A percentile compares a stretch with the other conserved stretches of the same genome.
These are phyloP conservation scores for Metschnikowia drakensbergensis DNA, from an alignment of 805 yeast species.

Conservation along the genomic window DNA sequence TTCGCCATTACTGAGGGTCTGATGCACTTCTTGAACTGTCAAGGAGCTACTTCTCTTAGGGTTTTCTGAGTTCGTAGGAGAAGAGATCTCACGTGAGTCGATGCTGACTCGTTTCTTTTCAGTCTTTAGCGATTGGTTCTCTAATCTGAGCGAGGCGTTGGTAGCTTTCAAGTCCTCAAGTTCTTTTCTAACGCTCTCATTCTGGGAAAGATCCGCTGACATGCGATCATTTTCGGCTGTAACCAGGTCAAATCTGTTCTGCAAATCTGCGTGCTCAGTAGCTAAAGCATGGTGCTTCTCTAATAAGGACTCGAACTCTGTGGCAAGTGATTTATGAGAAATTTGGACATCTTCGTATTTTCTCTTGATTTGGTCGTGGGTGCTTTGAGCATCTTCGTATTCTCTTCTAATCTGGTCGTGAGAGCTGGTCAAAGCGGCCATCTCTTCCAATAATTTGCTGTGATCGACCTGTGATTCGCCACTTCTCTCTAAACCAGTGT, in stretches of 20 bases:
- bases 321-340: slow-evolving; percentile 8
- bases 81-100: slow-evolving; percentile 1
- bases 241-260: slow-evolving; percentile 5
- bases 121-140: slow-evolving; percentile 35
- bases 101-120: not conserved
- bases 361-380: slow-evolving; percentile 18
- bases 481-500: not conserved
- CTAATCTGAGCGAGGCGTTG: slow-evolving; percentile 34
- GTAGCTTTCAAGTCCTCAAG: slow-evolving; percentile 27
- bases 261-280: slow-evolving; percentile 5
- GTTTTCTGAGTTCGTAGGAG: not conserved
- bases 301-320: slow-evolving; percentile 3
- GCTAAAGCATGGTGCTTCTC: slow-evolving; percentile 3
- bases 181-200: slow-evolving; percentile 16
- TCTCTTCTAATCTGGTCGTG: slow-evolving; percentile 14
- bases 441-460: not conserved
- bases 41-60: not conserved
- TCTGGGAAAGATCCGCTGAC: slow-evolving; percentile 1
- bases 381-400: slow-evolving; percentile 21
- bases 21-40: not conserved
- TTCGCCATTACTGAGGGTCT: not conserved
- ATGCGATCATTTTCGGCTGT: slow-evolving; percentile 7
- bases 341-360: slow-evolving; percentile 20
- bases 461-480: not conserved
- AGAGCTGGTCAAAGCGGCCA: slow-evolving; percentile 1